These are phyloP conservation scores for Pythium graminicola DNA, from an alignment of 352 stramenopile species.

Conservation along the genomic window DNA sequence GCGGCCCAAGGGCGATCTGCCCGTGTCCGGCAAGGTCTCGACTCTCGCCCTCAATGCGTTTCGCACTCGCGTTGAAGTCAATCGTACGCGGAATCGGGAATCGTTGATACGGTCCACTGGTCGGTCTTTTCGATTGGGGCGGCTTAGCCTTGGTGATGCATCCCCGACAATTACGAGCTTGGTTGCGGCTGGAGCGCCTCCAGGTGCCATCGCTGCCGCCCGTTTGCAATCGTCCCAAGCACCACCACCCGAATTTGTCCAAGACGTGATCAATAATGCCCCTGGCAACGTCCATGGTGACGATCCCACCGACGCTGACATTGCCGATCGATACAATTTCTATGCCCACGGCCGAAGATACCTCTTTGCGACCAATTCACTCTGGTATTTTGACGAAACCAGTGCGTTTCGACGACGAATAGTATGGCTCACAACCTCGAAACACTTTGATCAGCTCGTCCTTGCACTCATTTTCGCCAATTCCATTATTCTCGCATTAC, in stretches of 20 bases:
- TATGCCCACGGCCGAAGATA: constrained; percentile 47
- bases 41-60: constrained; percentile 36
- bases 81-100: constrained; percentile 20
- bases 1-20: constrained; percentile 1
- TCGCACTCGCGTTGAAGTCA: constrained; percentile 28
- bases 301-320: constrained; percentile 25
- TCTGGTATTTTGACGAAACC: constrained; percentile 44
- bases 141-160: neutral
- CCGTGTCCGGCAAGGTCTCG: constrained; percentile 22
- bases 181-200: neutral
- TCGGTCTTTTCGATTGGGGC: neutral
- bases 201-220: neutral
- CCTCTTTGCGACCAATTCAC: constrained; percentile 46
- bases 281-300: constrained; percentile 32
- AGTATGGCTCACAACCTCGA: constrained; percentile 47
- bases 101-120: too few relatives aligned
- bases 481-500: constrained; percentile 68
- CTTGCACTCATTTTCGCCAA: constrained; percentile 74
- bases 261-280: constrained; percentile 40
- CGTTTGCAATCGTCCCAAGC: neutral
- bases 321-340: constrained; percentile 51
- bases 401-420: constrained; percentile 34
- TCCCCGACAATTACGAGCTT: constrained; percentile 11
- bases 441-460: constrained; percentile 63
- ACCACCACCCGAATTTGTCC: constrained; percentile 23